These are phyloP conservation scores for Tausonia pullulans DNA, from an alignment of 1,284 basidiomycete species.

Conservation along the genomic window DNA sequence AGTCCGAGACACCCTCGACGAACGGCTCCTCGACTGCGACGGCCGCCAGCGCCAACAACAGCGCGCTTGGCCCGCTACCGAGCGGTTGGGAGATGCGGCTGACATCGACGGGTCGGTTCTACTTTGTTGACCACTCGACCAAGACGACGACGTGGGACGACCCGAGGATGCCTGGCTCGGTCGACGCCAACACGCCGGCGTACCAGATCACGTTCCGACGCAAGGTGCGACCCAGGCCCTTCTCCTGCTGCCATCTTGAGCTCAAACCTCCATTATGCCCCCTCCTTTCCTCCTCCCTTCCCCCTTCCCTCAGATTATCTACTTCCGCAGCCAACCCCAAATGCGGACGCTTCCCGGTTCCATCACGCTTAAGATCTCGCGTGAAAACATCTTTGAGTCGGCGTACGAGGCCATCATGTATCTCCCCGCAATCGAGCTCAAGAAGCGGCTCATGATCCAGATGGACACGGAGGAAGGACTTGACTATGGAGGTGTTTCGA, in stretches of 20 bases:
- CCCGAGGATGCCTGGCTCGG: slow-evolving; percentile 61
- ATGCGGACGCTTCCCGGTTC: background rate
- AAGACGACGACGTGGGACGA: slow-evolving; percentile 4
- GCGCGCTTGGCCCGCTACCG: background rate
- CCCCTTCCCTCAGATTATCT: background rate
- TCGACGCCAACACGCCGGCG: slow-evolving; percentile 28
- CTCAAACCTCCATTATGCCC: too few relatives aligned
- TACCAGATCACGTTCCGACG: background rate
- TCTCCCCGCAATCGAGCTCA: slow-evolving; percentile 83
- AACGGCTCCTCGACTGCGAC: background rate
- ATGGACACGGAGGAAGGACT: slow-evolving; percentile 99
- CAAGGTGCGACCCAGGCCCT: background rate
- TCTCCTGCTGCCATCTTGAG: too few relatives aligned
- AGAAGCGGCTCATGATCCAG: slow-evolving; percentile 93
- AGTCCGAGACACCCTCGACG: background rate
- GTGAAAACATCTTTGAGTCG: slow-evolving; percentile 89
- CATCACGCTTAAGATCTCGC: slow-evolving; percentile 75
- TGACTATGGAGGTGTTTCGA: slow-evolving; percentile 36
- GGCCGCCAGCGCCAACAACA: background rate
- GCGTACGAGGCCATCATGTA: slow-evolving; percentile 93
- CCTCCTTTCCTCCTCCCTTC: too few relatives aligned
- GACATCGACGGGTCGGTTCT: background rate
- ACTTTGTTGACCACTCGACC: slow-evolving; percentile 1
- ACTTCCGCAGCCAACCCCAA: background rate
- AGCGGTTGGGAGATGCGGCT: background rate